Base-by-base conservation (phyloP, 805 yeast species). In the Schwanniomyces sp. region DNA sequence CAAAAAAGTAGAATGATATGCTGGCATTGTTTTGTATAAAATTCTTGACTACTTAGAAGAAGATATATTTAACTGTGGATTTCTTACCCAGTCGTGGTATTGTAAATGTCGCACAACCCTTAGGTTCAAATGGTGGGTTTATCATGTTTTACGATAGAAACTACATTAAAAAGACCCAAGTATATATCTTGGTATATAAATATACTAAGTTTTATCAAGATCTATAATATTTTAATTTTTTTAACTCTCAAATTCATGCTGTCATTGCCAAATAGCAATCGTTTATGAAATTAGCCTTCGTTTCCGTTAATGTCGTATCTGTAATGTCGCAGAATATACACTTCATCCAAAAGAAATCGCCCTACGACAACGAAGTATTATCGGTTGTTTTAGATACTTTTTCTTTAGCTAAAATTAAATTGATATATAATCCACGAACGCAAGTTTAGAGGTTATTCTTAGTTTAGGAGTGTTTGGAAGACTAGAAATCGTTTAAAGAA, bases 1-100 rank as follows among this genome's bases (percentile, higher is more conserved):
- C 29, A 85, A 74, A 60, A 87, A 87, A 1, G 94, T 86, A 16
- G 94, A 87, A 61, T 88, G 94, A 59, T 85, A 87, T 8, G 92
- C 94, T 75, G 78, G 78, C 78, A 73, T 73, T 37, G 34, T 29
- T 11, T 11, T 29, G 27, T 37, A 37, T 37, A 21, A 21, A 37
- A 8, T 7, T 32, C 7, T 21, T 10, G 6, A 9, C 8, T 37
- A 18, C 21, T 10, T 9, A 11, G 9, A n/a, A 37, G 5, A 21
- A 21, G 24, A 21, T 37, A 37, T 21, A 4, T 5, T 16, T 5
- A 37, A 6, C 36, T 10, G 36, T 14, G 14, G 36, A 32, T 32
- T 32, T 32, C 18, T 16, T 32, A 32, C n/a, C 21, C 17, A 32
- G 36, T 32, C 36, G 36, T 32, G 36, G 36, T 32, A 6, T 9